Conservation (phyloP, 73 alveolate species). For the Symbiodinium pilosum region DNA sequence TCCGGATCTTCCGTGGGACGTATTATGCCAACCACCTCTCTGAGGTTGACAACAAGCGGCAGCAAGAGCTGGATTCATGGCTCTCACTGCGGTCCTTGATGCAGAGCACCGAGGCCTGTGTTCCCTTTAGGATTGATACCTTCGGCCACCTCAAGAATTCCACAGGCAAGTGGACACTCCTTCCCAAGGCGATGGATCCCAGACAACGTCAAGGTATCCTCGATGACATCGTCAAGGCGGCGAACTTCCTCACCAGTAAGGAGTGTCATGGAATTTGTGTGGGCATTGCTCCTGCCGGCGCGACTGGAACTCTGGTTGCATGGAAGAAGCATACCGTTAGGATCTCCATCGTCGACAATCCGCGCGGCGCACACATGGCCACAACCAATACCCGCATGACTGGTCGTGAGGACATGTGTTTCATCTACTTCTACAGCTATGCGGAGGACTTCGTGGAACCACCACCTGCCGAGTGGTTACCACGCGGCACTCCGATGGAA, state of each 20-base stretch:
- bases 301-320: not conserved
- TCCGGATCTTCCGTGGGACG: not conserved
- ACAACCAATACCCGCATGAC: not conserved
- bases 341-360: not conserved
- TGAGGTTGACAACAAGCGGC: not conserved
- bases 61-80: not conserved
- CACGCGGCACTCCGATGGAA: not conserved
- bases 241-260: not conserved
- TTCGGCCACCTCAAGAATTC: not conserved
- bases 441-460: not conserved
- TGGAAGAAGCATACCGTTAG: not conserved
- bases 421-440: not conserved
- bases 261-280: not conserved
- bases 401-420: not conserved
- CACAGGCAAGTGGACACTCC: not conserved
- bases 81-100: not conserved
- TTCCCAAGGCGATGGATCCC: not conserved
- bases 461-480: too few species aligned
- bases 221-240: not conserved
- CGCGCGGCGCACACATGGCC: not conserved
- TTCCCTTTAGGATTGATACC: not conserved
- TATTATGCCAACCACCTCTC: not conserved
- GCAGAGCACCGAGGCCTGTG: not conserved
- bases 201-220: not conserved
- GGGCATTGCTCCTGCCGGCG: not conserved